These are phyloP conservation scores for Warburgia ugandensis DNA, from an alignment of 164 flowering plant species.

Conservation along the genomic window DNA sequence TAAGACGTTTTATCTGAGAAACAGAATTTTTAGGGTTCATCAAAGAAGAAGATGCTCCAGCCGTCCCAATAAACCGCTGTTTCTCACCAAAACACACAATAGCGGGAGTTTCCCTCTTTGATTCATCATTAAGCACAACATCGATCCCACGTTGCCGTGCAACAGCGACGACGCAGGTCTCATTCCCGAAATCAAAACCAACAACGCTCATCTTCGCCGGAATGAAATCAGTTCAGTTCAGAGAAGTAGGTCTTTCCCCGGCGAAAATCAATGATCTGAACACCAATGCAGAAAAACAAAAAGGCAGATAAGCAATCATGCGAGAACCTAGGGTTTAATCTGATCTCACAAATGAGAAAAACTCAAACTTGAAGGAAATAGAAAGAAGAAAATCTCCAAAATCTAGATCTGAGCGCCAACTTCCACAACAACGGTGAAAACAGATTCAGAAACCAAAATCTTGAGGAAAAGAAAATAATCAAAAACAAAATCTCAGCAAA, in stretches of 20 bases:
- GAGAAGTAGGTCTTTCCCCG: not conserved
- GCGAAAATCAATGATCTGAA: not conserved
- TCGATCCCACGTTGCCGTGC: conserved; percentile 93
- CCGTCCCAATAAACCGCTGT: conserved; percentile 89
- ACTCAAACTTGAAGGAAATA: too few relatives aligned
- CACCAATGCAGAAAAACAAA: too few relatives aligned
- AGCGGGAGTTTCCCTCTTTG: conserved; percentile 95
- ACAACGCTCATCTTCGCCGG: conserved; percentile 81
- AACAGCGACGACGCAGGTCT: conserved; percentile 88
- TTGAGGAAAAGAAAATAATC: not conserved
- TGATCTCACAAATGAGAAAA: too few relatives aligned
- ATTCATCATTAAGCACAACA: conserved; percentile 94
- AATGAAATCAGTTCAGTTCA: too few relatives aligned
- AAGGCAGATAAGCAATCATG: too few relatives aligned
- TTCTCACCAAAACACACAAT: conserved; percentile 89
- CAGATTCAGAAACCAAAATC: too few relatives aligned
- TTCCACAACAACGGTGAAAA: too few relatives aligned
- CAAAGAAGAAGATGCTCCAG: conserved; percentile 82
- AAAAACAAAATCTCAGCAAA: not conserved
- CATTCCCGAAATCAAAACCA: conserved; percentile 93
- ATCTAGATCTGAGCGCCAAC: too few relatives aligned
- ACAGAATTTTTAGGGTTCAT: conserved; percentile 85
- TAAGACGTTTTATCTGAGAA: conserved; percentile 74
- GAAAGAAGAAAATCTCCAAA: too few relatives aligned
- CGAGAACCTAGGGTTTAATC: too few relatives aligned